Percentiles rank a stretch among this genome's conserved stretches.
phyloP scores from a whole-genome alignment of 2,329 filamentous ascomycete genomes.

The Thermoascus crustaceus region DNA sequence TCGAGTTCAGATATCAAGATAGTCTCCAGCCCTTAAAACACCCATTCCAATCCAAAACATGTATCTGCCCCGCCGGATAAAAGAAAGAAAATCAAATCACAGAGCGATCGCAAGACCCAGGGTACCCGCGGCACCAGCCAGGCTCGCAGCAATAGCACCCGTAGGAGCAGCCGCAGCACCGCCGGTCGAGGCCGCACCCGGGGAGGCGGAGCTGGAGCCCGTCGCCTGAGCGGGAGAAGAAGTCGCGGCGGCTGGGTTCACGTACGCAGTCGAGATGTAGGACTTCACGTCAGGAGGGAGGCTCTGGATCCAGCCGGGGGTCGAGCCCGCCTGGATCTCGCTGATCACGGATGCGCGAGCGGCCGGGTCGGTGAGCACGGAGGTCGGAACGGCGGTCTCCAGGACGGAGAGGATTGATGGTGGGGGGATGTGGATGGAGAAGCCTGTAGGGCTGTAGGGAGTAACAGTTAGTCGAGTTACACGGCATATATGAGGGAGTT shows the following conservation, averaged over 20 bases:
- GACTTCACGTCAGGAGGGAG: constrained; percentile 5
- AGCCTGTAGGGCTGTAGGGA: too few relatives aligned
- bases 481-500: too few relatives aligned
- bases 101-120: constrained; percentile 17
- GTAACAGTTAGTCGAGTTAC: too few relatives aligned
- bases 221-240: neutral
- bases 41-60: too few relatives aligned
- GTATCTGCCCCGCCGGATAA: neutral
- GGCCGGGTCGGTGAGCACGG: constrained; percentile 1
- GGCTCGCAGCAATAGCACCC: constrained; percentile 9
- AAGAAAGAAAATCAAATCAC: constrained; percentile 9
- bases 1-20: too few relatives aligned
- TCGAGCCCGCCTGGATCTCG: constrained; percentile 1
- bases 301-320: constrained; percentile 5
- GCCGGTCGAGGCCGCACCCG: neutral
- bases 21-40: too few relatives aligned
- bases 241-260: neutral
- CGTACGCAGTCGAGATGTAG: constrained; percentile 3
- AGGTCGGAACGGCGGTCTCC: constrained; percentile 6
- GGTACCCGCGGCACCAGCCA: constrained; percentile 16
- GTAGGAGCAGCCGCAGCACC: constrained; percentile 1
- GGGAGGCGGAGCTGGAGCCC: neutral
- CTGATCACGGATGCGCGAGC: constrained; percentile 3
- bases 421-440: constrained; percentile 1
- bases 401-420: constrained; percentile 7